phyloP scores from a whole-genome alignment of 2,329 filamentous ascomycete species.

The Fonsecaea multimorphosa region DNA sequence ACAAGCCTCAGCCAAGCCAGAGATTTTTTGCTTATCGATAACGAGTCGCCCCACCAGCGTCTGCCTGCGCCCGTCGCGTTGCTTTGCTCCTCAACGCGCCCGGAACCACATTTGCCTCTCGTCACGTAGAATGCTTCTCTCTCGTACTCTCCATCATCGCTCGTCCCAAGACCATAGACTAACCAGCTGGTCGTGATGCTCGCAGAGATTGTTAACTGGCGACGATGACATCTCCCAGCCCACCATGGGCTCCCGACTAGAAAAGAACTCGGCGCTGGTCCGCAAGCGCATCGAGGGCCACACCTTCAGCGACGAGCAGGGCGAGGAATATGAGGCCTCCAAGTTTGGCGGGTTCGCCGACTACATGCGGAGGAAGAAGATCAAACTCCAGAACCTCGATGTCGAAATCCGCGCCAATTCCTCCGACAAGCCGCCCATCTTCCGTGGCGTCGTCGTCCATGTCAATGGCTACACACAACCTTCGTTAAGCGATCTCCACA shows the following conservation, averaged over 20 bases:
- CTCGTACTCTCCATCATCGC: not conserved
- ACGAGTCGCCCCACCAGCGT: not conserved
- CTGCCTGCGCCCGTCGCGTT: conserved; percentile 4
- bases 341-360: conserved; percentile 87
- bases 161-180: not conserved
- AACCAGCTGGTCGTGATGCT: not conserved
- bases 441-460: conserved; percentile 87
- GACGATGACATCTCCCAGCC: conserved; percentile 34
- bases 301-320: conserved; percentile 77
- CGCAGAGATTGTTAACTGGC: conserved; percentile 3
- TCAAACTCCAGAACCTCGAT: conserved; percentile 95
- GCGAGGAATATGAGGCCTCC: conserved; percentile 89
- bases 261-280: conserved; percentile 64
- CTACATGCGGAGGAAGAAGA: conserved; percentile 94
- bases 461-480: conserved; percentile 97
- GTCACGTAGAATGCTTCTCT: not conserved
- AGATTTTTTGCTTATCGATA: conserved; percentile 21
- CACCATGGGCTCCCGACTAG: conserved; percentile 66
- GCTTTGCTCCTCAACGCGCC: not conserved
- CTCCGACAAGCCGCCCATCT: conserved; percentile 77
- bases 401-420: conserved; percentile 74
- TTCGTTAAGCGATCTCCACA: conserved; percentile 85
- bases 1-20: conserved; percentile 13
- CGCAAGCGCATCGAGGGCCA: conserved; percentile 71
- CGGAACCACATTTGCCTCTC: not conserved